Evolutionary conservation across 2,329 filamentous ascomycete species (phyloP).

Genomic region (Dichotomopilus funicola): DNA sequence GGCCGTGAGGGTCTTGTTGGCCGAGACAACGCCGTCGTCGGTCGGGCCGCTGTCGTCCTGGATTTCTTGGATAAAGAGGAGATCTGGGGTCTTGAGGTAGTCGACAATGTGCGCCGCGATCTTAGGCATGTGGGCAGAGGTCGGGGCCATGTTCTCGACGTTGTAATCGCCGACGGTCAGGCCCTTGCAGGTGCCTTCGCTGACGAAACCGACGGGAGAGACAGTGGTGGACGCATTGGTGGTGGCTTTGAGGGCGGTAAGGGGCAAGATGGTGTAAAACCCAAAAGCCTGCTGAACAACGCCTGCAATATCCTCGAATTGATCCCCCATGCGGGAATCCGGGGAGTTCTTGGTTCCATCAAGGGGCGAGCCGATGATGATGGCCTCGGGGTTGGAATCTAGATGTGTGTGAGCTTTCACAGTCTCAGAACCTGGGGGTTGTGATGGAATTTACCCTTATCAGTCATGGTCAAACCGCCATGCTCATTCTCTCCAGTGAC

Average conservation of each 20-base stretch:
- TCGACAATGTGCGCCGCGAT: constrained; percentile 60
- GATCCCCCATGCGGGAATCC: constrained; percentile 58
- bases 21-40: constrained; percentile 50
- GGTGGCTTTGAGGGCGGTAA: constrained; percentile 48
- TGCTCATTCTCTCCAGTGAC: constrained; percentile 56
- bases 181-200: constrained; percentile 50
- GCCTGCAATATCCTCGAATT: constrained; percentile 60
- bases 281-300: constrained; percentile 59
- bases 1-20: constrained; percentile 52
- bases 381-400: constrained; percentile 65
- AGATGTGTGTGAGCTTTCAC: neutral
- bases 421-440: neutral
- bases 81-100: constrained; percentile 55
- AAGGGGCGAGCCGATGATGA: constrained; percentile 58
- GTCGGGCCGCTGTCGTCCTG: constrained; percentile 59
- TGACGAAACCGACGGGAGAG: constrained; percentile 45
- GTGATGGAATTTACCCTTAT: constrained; percentile 36
- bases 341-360: constrained; percentile 57
- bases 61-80: constrained; percentile 64
- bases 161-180: constrained; percentile 64
- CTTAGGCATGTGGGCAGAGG: constrained; percentile 46
- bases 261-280: constrained; percentile 62
- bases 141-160: constrained; percentile 59
- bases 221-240: constrained; percentile 41
- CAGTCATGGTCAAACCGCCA: constrained; percentile 57